phyloP scores from a whole-genome alignment of 805 yeast genomes.

The Ogataea saltuana region DNA sequence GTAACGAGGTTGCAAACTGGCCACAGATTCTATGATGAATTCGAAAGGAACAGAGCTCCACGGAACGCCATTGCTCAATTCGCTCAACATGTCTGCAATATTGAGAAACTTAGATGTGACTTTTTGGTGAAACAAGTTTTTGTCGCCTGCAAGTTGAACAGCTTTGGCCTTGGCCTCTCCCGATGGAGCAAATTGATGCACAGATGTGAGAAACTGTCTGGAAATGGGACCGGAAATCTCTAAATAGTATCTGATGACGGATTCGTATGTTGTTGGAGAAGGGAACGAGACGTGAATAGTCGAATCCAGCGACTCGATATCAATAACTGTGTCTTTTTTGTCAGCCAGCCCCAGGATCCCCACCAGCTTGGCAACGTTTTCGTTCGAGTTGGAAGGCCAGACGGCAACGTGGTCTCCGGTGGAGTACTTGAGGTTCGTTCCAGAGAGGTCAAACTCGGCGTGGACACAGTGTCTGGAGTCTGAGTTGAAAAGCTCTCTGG shows the following conservation, averaged over 20 bases:
- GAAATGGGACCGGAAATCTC: slow-evolving; percentile 94
- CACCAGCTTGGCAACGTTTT: slow-evolving; percentile 67
- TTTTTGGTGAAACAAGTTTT: slow-evolving; percentile 63
- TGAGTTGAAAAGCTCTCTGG: slow-evolving; percentile 72
- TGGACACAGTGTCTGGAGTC: slow-evolving; percentile 80
- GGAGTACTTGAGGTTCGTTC: slow-evolving; percentile 73
- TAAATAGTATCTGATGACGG: slow-evolving; percentile 80
- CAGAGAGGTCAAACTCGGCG: slow-evolving; percentile 80
- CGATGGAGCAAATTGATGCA: slow-evolving; percentile 81
- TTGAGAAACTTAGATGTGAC: slow-evolving; percentile 64
- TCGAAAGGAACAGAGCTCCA: slow-evolving; percentile 84
- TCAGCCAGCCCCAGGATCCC: slow-evolving; percentile 58
- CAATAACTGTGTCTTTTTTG: slow-evolving; percentile 56
- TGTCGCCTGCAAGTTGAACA: slow-evolving; percentile 61
- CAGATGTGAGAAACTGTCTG: slow-evolving; percentile 73
- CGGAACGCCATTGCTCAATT: slow-evolving; percentile 59
- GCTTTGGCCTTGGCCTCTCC: slow-evolving; percentile 52
- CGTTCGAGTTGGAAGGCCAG: slow-evolving; percentile 89
- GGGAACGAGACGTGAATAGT: slow-evolving; percentile 60
- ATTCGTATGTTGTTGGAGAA: slow-evolving; percentile 84
- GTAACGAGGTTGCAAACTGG: slow-evolving; percentile 89
- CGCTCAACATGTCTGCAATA: slow-evolving; percentile 70
- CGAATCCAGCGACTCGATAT: slow-evolving; percentile 68
- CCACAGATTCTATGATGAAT: slow-evolving; percentile 76
- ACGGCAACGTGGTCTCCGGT: slow-evolving; percentile 97